Evolutionary conservation across 768 basidiomycete genomes (phyloP).

Genomic region (Termitomyces sp.): DNA sequence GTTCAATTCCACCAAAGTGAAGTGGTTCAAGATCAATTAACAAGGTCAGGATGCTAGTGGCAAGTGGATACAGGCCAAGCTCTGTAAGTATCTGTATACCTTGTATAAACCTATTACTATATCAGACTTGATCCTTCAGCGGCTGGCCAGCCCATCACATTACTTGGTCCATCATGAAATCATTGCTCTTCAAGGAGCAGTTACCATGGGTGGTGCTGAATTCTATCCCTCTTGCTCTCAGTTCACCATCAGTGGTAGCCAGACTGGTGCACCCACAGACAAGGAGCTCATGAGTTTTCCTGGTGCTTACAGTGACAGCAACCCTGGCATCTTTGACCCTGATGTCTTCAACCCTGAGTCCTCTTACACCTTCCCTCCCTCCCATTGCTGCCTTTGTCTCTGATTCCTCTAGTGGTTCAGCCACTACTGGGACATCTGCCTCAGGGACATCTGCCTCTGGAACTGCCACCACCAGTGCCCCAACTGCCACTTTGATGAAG

Average conservation of each 20-base stretch:
- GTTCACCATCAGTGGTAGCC: conserved; percentile 52
- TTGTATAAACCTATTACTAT: neutral
- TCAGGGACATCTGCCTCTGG: conserved; percentile 8
- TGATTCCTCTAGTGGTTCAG: conserved; percentile 3
- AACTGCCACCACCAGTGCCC: neutral
- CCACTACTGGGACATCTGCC: neutral
- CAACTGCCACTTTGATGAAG: conserved; percentile 12
- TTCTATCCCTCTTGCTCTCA: conserved; percentile 77
- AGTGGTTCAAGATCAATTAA: conserved; percentile 76
- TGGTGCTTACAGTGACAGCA: conserved; percentile 67
- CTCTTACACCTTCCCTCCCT: conserved; percentile 46
- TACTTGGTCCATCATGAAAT: conserved; percentile 81
- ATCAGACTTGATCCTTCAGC: conserved; percentile 23
- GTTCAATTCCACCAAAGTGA: conserved; percentile 53
- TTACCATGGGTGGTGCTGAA: conserved; percentile 60
- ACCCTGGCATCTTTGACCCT: conserved; percentile 69
- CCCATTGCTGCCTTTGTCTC: conserved; percentile 39
- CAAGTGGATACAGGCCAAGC: conserved; percentile 51
- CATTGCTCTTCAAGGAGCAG: conserved; percentile 70
- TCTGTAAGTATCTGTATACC: conserved; percentile 38
- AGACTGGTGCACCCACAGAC: conserved; percentile 41
- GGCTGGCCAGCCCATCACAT: conserved; percentile 39
- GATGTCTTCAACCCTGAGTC: conserved; percentile 33
- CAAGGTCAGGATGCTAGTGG: conserved; percentile 35
- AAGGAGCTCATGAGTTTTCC: conserved; percentile 63